Evolutionary conservation across 1,284 basidiomycete genomes (phyloP), one percentile per base, ranked within the genome.

Genomic region (Tilletia caries): DNA sequence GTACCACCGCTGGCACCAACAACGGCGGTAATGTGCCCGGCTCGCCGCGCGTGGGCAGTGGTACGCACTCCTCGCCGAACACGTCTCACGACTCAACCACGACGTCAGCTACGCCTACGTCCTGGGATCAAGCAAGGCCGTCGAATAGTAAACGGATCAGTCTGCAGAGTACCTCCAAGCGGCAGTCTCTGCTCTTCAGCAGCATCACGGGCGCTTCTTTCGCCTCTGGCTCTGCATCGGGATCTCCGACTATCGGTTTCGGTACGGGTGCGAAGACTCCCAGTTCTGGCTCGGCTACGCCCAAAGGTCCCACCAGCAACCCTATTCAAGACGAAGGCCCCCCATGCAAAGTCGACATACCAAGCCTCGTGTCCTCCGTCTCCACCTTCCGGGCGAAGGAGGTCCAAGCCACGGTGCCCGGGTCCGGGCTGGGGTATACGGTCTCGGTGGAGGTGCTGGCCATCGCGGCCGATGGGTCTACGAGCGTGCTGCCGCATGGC

Each of bases 401-500:
- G 20, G 60, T 60, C 1, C 50, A 44, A 44, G 43, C 44, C 5
- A 50, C 64, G 25, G 29, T 64, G 2, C 13, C 33, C 15, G 52
- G 2, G 20, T 37, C 50, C 3, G 44, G 64, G n/a, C n/a, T n/a
- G 1, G 54, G 58, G 33, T 73, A 71, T 67, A 69, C 72, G 0
- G 52, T 69, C 52, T 76, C 75, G 1, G 29, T 75, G 43, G 76
- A 78, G n/a, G 65, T 73, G 6, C 44, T 41, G 10, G 37, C 37
- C 37, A 41, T 41, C 37, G 37, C 37, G 27, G 46, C 72, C n/a
- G 75, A 78, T n/a, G 75, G 76, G 18, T 73, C 73, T 25, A 48
- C 64, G 8, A 67, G 70, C 52, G 44, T 67, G 1, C 6, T 77
- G n/a, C 68, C 74, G 43, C 52, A 70, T 32, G 69, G 70, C 13